Conservation (phyloP, 306 rosid genomes). For the Senna siamea region DNA sequence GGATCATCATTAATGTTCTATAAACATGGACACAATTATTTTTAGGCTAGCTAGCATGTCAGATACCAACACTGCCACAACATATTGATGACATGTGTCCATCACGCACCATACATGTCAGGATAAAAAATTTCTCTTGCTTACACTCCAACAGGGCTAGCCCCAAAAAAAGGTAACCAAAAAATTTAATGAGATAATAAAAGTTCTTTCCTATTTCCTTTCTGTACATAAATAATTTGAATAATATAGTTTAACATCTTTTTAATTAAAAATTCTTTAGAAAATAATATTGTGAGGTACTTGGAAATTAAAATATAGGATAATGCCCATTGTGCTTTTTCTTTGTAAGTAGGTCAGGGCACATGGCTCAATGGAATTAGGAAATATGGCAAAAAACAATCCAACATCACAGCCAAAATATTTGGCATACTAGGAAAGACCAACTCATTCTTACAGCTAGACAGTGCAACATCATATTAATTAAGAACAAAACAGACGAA, state of each 20-base stretch:
- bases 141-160: too few relatives aligned
- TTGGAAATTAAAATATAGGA: neutral
- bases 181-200: too few relatives aligned
- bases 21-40: neutral
- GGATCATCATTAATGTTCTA: neutral
- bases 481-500: constrained; percentile 14
- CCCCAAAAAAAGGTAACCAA: too few relatives aligned
- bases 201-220: too few relatives aligned
- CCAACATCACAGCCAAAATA: constrained; percentile 29
- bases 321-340: neutral
- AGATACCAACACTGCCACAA: too few relatives aligned
- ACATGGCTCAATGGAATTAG: neutral
- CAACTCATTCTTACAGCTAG: constrained; percentile 23
- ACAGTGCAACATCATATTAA: constrained; percentile 11
- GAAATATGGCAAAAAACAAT: constrained; percentile 14
- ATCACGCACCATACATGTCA: neutral
- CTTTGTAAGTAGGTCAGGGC: neutral
- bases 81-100: too few relatives aligned
- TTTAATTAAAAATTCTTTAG: too few relatives aligned
- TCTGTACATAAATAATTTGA: too few relatives aligned
- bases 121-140: neutral
- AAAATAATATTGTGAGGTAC: too few relatives aligned
- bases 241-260: too few relatives aligned
- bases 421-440: constrained; percentile 16
- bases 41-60: too few relatives aligned